Evolutionary conservation across 228 moss, liverwort and hornwort species (phyloP), one percentile per base, ranked within the genome.

Genomic region (Sphagnum fallax): DNA sequence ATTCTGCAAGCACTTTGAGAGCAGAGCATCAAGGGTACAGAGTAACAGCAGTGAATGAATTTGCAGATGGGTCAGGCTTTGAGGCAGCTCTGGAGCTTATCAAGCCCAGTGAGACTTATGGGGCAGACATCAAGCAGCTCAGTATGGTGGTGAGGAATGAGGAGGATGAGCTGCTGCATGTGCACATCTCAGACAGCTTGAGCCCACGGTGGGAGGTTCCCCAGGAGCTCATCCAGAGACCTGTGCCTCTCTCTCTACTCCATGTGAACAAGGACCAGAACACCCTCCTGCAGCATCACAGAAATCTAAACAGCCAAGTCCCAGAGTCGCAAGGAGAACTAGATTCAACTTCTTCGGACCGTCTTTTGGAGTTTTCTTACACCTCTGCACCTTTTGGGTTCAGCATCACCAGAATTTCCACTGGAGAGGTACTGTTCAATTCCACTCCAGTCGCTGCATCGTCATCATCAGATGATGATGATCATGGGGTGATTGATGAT

Each of bases 191-290:
- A 49, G 92, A 92, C 70, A 75, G 80, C 0, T 86, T 74, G 65
- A 88, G 71, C 50, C 47, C 77, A 67, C 85, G 95, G 10, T 96
- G 89, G 89, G 92, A 96, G 61, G 75, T 96, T 4, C 90, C 92
- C 14, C 87, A 86, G 52, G 74, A 75, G 6, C 69, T 92, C 1
- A 77, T 96, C 50, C 86, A 82, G 12, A 82, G 95, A 16, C 84
- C 82, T 5, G 76, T 51, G 1, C 67, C 51, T 6, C 79, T 76
- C 49, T 71, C 52, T 14, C 53, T 32, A 49, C 75, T 51, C 48
- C 64, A 14, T 5, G 63, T 52, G 51, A 15, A 62, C 12, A 84
- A 80, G 0, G 79, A 75, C 52, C 72, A 75, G 73, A 51, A 74
- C 48, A 62, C 32, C 47, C 48, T 57, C 15, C 70, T 52, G 63